Percentiles rank a stretch among this genome's conserved stretches.
Conservation (phyloP, 164 flowering plant genomes). For the grape (Vitis vinifera) region ASM3070453v1 NC_081808.1:16072001-16072500, state of each 20-base stretch:
- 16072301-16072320: background rate
- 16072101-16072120: constrained; percentile 9
- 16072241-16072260: constrained; percentile 12
- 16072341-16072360: constrained; percentile 18
- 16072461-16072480: background rate
- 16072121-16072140: constrained; percentile 14
- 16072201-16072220: constrained; percentile 9
- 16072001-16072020: constrained; percentile 14
- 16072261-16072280: constrained; percentile 1
- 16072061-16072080: constrained; percentile 15
- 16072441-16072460: constrained; percentile 43
- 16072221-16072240: constrained; percentile 10
- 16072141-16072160: constrained; percentile 12
- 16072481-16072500: constrained; percentile 36
- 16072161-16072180: constrained; percentile 18
- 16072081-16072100: constrained; percentile 12
- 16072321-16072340: constrained; percentile 17
- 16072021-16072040: constrained; percentile 3
- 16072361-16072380: constrained; percentile 21
- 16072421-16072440: constrained; percentile 29
- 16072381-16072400: constrained; percentile 29
- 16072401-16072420: constrained; percentile 30
- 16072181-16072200: constrained; percentile 14
- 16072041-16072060: constrained; percentile 4
- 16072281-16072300: constrained; percentile 3